Percentiles rank a stretch among this genome's conserved stretches.
Conservation (phyloP, 495 filamentous ascomycete genomes). For the Aspergillus taichungensis region DNA sequence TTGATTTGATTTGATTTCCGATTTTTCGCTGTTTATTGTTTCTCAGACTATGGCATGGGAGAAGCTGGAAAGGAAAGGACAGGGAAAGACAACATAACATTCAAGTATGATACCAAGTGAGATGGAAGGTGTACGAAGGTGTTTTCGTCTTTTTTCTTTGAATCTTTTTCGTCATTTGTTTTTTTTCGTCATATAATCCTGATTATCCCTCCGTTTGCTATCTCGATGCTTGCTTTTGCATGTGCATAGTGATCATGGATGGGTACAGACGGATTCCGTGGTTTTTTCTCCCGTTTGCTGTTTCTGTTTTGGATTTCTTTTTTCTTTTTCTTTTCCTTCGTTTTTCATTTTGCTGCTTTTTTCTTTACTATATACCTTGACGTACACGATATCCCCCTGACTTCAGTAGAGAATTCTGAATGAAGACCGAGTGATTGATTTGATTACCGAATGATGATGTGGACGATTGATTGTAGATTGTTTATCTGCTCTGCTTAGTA, state of each 20-base stretch:
- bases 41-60: background rate
- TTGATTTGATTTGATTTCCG: background rate
- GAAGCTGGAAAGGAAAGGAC: background rate
- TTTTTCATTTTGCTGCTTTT: constrained; percentile 5
- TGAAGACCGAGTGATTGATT: background rate
- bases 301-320: constrained; percentile 16
- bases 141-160: constrained; percentile 14
- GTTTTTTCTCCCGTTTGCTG: background rate
- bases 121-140: constrained; percentile 18
- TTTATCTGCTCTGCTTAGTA: too few species aligned
- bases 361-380: constrained; percentile 15
- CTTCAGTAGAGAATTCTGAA: background rate
- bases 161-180: constrained; percentile 6
- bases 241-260: background rate
- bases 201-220: background rate
- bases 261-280: too few species aligned
- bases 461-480: too few species aligned
- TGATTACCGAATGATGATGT: too few species aligned
- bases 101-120: constrained; percentile 23
- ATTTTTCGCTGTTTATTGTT: background rate
- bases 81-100: constrained; percentile 7
- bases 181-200: constrained; percentile 11
- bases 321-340: constrained; percentile 6
- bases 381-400: constrained; percentile 5
- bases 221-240: constrained; percentile 3